Evolutionary conservation across 1,284 basidiomycete species (phyloP), one percentile per base, ranked within the genome.

Genomic region (Ustilago tritici): DNA sequence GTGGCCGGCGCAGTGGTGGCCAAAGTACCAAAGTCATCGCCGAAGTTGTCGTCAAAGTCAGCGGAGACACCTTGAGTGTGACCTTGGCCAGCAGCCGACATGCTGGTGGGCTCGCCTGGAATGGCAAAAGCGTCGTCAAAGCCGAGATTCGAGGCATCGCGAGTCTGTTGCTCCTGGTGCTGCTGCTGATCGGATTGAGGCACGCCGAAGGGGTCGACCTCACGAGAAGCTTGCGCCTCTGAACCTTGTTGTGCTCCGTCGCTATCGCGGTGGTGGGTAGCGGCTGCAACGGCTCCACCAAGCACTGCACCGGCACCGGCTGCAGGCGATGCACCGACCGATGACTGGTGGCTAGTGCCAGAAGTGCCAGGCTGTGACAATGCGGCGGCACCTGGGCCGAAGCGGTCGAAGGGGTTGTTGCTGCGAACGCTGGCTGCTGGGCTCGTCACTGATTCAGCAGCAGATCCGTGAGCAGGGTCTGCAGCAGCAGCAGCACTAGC

Each of bases 391-490:
- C 65, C 60, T 38, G 65, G 14, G 6, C 70, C 74, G 56, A 95
- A 87, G 47, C 93, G 89, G 76, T 95, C 95, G 84, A 99, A 99
- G 0, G 96, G 96, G 86, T 99, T 99, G 82, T 92, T 96, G 81
- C 93, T 95, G 87, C 93, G 92, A 50, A 87, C 84, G 11, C 88
- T 88, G 41, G 83, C 83, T 31, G 82, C 88, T 9, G 87, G 89
- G 55, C 82, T 83, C 4, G 73, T 56, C 35, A 73, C 79, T 1
- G 76, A 55, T 36, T 76, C 74, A 12, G 61, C 50, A 8, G 61
- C 56, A 41, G 43, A 55, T 19, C 49, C 54, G 55, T 63, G 68
- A 19, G 63, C 19, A 36, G 69, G 60, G 12, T 40, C 87, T 47
- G 76, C 80, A 0, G 85, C 73, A 12, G 87, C 86, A 7, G 41